Base-by-base conservation (phyloP, 208 protist species). In the Wallacemonas sp. region DNA sequence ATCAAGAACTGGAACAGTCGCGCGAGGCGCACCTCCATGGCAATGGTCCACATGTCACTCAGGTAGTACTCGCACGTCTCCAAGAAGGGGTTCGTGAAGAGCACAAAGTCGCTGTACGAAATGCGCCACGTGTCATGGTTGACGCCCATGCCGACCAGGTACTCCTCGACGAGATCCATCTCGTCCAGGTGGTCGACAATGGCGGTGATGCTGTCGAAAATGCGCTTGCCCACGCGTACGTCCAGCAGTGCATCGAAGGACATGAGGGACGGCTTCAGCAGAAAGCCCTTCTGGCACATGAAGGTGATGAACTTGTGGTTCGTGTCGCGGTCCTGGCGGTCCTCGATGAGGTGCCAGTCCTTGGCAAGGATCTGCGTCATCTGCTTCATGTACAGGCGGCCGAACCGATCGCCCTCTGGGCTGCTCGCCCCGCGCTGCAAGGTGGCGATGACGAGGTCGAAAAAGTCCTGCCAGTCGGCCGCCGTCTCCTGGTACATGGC, bases 161-260 rank as follows among this genome's bases (percentile, higher is more conserved):
- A 59, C 31, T 59, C 52, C 52, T 79, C 74, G 18, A 74, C 63
- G 26, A 45, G 16, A 44, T 66, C 59, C 4, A 70, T 36, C 22
- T 26, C 39, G 18, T 65, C 63, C 28, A 68, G 41, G 26, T 23
- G 32, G 23, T 71, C 59, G 11, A 62, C 55, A 28, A 48, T 62
- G 23, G 73, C 67, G 26, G 63, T 36, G 25, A 79, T 55, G 18
- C 57, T 64, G 64, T 50, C 69, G 25, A 66, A 65, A 20, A 42
- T 23, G 28, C 73, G 73, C 23, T 59, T 59, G 11, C 52, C 52
- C 31, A 59, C 52, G 31, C 52, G 52, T 14, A 59, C 18, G 20
- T 59, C 52, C 8, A 59, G 12, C 52, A 59, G 31, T 8, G 52
- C 52, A 14, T 36, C 31, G n/a, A 42, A 39, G 16, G 20, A 10